Evolutionary conservation across 2,329 filamentous ascomycete species (phyloP).

Genomic region (Aspergillus melleus): DNA sequence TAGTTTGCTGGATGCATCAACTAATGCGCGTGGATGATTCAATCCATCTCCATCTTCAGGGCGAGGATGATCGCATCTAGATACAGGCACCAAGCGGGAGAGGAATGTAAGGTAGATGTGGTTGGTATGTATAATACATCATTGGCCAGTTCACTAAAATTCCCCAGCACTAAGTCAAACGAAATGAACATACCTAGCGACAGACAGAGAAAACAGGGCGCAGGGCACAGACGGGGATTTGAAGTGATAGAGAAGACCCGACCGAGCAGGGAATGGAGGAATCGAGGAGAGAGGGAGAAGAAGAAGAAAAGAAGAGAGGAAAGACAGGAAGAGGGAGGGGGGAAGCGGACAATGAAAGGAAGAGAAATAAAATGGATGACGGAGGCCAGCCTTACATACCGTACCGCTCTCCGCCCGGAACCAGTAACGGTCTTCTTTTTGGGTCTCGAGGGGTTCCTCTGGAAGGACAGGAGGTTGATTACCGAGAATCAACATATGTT

Average conservation of each 20-base stretch:
- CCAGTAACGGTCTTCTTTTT: constrained; percentile 15
- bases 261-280: constrained; percentile 1
- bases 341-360: constrained; percentile 10
- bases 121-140: background rate
- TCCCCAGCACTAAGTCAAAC: background rate
- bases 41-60: background rate
- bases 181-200: background rate
- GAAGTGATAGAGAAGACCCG: background rate
- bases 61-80: background rate
- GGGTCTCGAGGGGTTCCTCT: constrained; percentile 5
- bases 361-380: constrained; percentile 4
- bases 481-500: too few species aligned
- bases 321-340: constrained; percentile 9
- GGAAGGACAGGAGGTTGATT: too few species aligned
- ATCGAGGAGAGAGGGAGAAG: constrained; percentile 6
- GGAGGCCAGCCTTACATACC: constrained; percentile 3
- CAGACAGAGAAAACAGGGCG: background rate
- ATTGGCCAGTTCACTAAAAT: background rate
- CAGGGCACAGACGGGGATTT: background rate
- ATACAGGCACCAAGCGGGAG: background rate
- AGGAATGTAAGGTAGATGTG: background rate
- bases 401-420: background rate
- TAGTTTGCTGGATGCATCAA: background rate
- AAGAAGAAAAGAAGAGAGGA: constrained; percentile 6
- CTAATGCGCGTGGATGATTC: background rate